phyloP scores from a whole-genome alignment of 2,329 filamentous ascomycete species.

The Colletotrichum sojae region DNA sequence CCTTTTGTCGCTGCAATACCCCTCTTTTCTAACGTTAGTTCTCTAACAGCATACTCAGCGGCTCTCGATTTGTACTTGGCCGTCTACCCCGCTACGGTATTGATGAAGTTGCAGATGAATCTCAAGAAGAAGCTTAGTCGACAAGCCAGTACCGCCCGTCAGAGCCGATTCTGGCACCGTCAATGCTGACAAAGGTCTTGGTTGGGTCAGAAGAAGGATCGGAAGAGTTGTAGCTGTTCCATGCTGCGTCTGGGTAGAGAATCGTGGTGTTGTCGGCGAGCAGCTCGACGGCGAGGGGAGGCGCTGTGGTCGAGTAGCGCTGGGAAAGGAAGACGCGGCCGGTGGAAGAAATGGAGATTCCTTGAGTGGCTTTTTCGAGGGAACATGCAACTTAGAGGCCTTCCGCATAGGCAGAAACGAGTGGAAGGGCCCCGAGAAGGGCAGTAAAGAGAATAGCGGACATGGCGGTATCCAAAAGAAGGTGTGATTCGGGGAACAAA shows the following conservation, averaged over 20 bases:
- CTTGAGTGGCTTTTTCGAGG: constrained; percentile 14
- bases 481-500: background rate
- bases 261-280: constrained; percentile 15
- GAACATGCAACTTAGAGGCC: constrained; percentile 10
- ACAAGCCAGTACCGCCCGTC: constrained; percentile 27
- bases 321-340: constrained; percentile 23
- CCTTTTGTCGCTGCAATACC: too few species aligned
- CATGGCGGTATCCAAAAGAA: background rate
- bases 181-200: constrained; percentile 22
- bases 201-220: constrained; percentile 10
- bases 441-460: background rate
- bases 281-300: constrained; percentile 9
- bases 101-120: constrained; percentile 44
- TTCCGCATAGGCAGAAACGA: background rate
- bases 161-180: constrained; percentile 12
- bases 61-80: constrained; percentile 46
- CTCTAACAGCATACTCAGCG: constrained; percentile 5
- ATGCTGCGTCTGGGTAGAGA: background rate
- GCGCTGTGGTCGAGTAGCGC: constrained; percentile 16
- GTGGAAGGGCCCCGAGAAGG: background rate
- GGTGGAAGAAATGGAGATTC: constrained; percentile 18
- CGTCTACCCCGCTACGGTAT: constrained; percentile 44
- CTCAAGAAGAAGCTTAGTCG: constrained; percentile 45
- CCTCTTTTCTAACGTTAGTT: too few species aligned
- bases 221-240: constrained; percentile 18